These are phyloP conservation scores for Neofusicoccum umdonicola DNA, from an alignment of 2,329 filamentous ascomycete genomes.

Conservation along the genomic window DNA sequence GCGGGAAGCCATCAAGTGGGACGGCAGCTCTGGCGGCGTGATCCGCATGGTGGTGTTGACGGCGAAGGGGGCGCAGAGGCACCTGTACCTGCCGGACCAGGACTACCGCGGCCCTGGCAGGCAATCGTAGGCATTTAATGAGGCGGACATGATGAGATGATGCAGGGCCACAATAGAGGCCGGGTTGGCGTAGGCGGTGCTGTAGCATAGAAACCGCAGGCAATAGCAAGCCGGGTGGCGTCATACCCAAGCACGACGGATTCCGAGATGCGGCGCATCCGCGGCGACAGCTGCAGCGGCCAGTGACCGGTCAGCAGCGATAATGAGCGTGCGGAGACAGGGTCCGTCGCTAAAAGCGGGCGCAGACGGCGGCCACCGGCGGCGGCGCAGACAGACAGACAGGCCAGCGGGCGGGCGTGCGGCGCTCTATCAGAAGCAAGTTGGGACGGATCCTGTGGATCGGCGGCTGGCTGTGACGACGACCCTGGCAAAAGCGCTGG, in stretches of 20 bases:
- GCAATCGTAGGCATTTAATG: conserved; percentile 32
- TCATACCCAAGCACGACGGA: conserved; percentile 1
- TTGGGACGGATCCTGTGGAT: not conserved
- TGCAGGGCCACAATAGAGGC: not conserved
- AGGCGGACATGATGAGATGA: not conserved
- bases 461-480: conserved; percentile 9
- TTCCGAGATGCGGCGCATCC: not conserved
- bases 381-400: too few species aligned
- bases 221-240: conserved; percentile 15
- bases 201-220: conserved; percentile 13
- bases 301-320: conserved; percentile 1
- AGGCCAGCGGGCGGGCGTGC: not conserved
- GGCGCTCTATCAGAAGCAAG: not conserved
- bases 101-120: conserved; percentile 73
- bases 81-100: conserved; percentile 87
- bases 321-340: not conserved
- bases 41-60: conserved; percentile 98
- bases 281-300: conserved; percentile 17
- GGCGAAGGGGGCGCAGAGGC: conserved; percentile 81
- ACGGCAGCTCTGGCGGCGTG: conserved; percentile 96
- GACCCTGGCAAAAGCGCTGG: not conserved
- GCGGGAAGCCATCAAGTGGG: conserved; percentile 97
- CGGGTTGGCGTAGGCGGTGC: conserved; percentile 3
- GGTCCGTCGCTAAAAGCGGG: not conserved
- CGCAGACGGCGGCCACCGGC: not conserved